These are phyloP conservation scores for Nemania abortiva DNA, from an alignment of 2,329 filamentous ascomycete species.

Conservation along the genomic window DNA sequence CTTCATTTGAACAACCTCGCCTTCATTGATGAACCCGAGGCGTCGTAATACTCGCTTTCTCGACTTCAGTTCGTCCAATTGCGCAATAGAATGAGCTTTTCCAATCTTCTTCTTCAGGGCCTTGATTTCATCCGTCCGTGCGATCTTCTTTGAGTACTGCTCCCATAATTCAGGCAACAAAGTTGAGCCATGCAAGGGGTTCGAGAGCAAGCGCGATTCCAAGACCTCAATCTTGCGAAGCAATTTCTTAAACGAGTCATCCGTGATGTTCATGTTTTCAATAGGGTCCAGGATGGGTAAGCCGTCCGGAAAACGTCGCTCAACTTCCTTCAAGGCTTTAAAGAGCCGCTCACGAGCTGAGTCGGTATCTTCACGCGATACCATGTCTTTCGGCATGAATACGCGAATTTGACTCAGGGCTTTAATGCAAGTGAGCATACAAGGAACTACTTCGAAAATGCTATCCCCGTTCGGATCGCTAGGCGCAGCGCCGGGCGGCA, in stretches of 20 bases:
- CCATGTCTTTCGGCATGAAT: slow-evolving; percentile 83
- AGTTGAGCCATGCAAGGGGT: slow-evolving; percentile 91
- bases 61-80: slow-evolving; percentile 95
- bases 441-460: slow-evolving; percentile 85
- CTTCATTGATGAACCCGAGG: slow-evolving; percentile 94
- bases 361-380: slow-evolving; percentile 73
- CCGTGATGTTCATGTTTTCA: slow-evolving; percentile 94
- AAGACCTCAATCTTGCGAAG: slow-evolving; percentile 96
- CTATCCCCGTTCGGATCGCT: slow-evolving; percentile 72
- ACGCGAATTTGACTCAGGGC: slow-evolving; percentile 86
- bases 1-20: slow-evolving; percentile 95
- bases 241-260: slow-evolving; percentile 93
- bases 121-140: slow-evolving; percentile 83
- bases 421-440: slow-evolving; percentile 86
- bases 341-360: slow-evolving; percentile 75
- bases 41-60: slow-evolving; percentile 95
- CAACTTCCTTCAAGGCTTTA: slow-evolving; percentile 80
- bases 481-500: slow-evolving; percentile 74
- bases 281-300: slow-evolving; percentile 90
- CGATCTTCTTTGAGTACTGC: slow-evolving; percentile 85
- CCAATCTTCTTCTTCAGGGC: slow-evolving; percentile 87
- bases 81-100: slow-evolving; percentile 86
- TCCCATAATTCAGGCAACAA: slow-evolving; percentile 86
- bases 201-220: slow-evolving; percentile 87
- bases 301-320: slow-evolving; percentile 91